Percentiles rank a stretch among this genome's conserved stretches.
phyloP scores from a whole-genome alignment of 2,329 filamentous ascomycete genomes.

The Alternaria hordeiaustralica region DNA sequence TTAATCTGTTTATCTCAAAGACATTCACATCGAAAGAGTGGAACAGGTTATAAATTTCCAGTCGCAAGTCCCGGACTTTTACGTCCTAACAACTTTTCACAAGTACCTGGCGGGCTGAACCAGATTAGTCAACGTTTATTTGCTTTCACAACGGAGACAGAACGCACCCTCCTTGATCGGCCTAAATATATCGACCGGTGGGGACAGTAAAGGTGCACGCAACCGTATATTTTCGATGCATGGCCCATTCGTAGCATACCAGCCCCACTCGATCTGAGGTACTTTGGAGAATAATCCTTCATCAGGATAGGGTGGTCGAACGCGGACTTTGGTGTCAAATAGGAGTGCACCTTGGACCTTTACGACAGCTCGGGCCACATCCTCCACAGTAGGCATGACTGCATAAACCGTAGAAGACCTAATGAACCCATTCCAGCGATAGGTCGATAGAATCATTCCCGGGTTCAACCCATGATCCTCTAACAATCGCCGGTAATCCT shows the following conservation, averaged over 20 bases:
- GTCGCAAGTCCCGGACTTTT: neutral
- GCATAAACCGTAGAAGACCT: neutral
- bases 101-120: neutral
- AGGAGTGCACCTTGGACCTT: neutral
- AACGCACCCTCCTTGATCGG: neutral
- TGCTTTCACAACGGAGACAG: neutral
- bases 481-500: neutral
- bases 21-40: neutral
- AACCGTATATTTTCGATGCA: neutral
- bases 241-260: neutral
- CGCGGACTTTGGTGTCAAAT: neutral
- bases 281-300: neutral
- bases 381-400: neutral
- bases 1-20: neutral
- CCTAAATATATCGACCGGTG: neutral
- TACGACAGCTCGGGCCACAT: neutral
- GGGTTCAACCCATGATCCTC: neutral
- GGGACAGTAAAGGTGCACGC: neutral
- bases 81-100: neutral
- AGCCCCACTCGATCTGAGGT: neutral
- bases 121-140: neutral
- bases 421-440: neutral
- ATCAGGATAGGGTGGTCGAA: neutral
- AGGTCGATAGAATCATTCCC: neutral
- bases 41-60: neutral